Evolutionary conservation across 768 basidiomycete species (phyloP).

Genomic region (Chalciporus piperatus): DNA sequence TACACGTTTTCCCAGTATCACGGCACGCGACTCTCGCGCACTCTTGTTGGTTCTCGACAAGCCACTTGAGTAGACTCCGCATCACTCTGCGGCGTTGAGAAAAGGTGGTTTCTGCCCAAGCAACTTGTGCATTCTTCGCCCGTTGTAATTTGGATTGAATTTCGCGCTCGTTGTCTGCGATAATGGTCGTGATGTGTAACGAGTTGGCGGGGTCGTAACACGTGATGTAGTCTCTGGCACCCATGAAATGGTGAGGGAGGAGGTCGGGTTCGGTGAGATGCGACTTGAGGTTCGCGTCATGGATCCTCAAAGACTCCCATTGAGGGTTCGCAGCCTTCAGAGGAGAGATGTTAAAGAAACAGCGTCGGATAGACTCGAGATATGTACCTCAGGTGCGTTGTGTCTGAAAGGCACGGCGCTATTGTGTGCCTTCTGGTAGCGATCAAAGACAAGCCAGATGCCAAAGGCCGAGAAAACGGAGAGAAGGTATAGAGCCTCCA

Average conservation of each 20-base stretch:
- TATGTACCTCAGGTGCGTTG: conserved; percentile 54
- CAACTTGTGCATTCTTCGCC: conserved; percentile 64
- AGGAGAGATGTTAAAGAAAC: conserved; percentile 21
- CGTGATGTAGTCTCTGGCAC: conserved; percentile 72
- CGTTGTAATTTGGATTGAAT: conserved; percentile 69
- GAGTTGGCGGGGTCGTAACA: conserved; percentile 90
- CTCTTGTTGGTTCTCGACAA: conserved; percentile 84
- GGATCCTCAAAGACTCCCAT: conserved; percentile 55
- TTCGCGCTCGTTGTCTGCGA: conserved; percentile 71
- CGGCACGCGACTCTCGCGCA: conserved; percentile 87
- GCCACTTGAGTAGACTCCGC: conserved; percentile 86
- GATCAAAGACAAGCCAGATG: conserved; percentile 74
- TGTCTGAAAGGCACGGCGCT: conserved; percentile 67
- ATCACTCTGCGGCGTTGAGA: conserved; percentile 78
- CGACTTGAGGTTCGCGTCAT: conserved; percentile 58
- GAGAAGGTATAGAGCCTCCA: conserved; percentile 66
- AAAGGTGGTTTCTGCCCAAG: conserved; percentile 78
- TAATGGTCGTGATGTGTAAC: conserved; percentile 71
- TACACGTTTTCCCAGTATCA: conserved; percentile 94
- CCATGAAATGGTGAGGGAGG: conserved; percentile 44
- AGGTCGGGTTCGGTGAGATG: conserved; percentile 59
- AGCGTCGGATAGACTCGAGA: conserved; percentile 1
- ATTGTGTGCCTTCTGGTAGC: conserved; percentile 72
- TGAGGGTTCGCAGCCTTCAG: conserved; percentile 56
- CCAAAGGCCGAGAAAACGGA: conserved; percentile 72